Percentiles rank a stretch among this genome's conserved stretches.
These are phyloP conservation scores for Lachancea meyersii DNA, from an alignment of 805 yeast species.

Conservation along the genomic window DNA sequence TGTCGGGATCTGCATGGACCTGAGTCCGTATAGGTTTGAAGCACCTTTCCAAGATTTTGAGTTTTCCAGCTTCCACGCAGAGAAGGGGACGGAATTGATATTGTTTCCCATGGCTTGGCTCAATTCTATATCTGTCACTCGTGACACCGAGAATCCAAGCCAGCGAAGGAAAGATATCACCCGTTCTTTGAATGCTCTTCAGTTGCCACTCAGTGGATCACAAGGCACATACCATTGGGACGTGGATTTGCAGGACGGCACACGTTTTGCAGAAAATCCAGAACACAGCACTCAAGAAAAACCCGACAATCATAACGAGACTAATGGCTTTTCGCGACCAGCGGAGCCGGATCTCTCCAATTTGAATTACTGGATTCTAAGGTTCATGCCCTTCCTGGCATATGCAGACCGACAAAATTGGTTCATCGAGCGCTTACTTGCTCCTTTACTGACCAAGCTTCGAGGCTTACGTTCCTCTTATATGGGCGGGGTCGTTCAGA, in stretches of 20 bases:
- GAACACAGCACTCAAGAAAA: background rate
- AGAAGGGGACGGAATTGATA: slow-evolving; percentile 47
- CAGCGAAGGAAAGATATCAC: slow-evolving; percentile 11
- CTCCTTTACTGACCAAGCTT: slow-evolving; percentile 3
- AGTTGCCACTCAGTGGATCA: slow-evolving; percentile 22
- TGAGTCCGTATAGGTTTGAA: slow-evolving; percentile 77
- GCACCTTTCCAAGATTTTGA: slow-evolving; percentile 76
- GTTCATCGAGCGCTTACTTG: slow-evolving; percentile 13
- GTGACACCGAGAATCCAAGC: slow-evolving; percentile 15
- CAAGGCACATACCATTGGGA: slow-evolving; percentile 23
- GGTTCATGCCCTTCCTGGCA: slow-evolving; percentile 58
- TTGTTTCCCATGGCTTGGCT: slow-evolving; percentile 89
- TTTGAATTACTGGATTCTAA: slow-evolving; percentile 65
- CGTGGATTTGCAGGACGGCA: slow-evolving; percentile 11
- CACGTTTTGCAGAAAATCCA: slow-evolving; percentile 9
- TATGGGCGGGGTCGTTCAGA: slow-evolving; percentile 19
- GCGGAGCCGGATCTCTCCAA: slow-evolving; percentile 42
- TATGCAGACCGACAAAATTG: slow-evolving; percentile 27
- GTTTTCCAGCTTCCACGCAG: slow-evolving; percentile 49
- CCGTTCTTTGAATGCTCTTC: slow-evolving; percentile 10
- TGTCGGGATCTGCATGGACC: slow-evolving; percentile 91
- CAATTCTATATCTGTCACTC: slow-evolving; percentile 40
- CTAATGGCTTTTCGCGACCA: slow-evolving; percentile 18
- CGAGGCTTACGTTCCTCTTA: slow-evolving; percentile 21
- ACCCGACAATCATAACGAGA: background rate